Evolutionary conservation across 1,284 basidiomycete genomes (phyloP).

Genomic region (Cystobasidium slooffiae): DNA sequence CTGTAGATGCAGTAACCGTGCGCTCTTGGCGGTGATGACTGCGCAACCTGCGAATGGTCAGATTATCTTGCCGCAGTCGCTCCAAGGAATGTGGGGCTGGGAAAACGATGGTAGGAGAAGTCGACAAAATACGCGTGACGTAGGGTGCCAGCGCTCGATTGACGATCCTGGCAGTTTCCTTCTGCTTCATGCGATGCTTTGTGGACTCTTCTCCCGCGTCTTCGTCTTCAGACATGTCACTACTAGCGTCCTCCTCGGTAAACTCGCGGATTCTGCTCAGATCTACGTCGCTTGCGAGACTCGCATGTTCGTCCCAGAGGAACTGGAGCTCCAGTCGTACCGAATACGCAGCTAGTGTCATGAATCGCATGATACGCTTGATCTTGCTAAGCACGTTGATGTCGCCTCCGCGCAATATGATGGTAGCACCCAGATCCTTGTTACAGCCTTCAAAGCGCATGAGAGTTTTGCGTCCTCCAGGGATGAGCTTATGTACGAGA

Average conservation of each 20-base stretch:
- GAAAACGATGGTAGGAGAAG: slow-evolving; percentile 85
- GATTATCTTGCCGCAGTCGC: slow-evolving; percentile 83
- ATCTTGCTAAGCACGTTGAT: slow-evolving; percentile 76
- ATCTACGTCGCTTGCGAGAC: slow-evolving; percentile 8
- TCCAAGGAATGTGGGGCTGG: slow-evolving; percentile 84
- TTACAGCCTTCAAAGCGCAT: slow-evolving; percentile 97
- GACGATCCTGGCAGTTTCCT: slow-evolving; percentile 45
- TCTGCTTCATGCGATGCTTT: slow-evolving; percentile 10
- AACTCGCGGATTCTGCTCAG: slow-evolving; percentile 26
- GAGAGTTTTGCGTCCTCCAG: slow-evolving; percentile 87
- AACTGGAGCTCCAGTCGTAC: slow-evolving; percentile 91
- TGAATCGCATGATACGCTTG: slow-evolving; percentile 89
- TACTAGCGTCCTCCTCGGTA: slow-evolving; percentile 26
- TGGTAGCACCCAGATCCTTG: slow-evolving; percentile 88
- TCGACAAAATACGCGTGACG: slow-evolving; percentile 80
- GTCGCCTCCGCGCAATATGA: slow-evolving; percentile 88
- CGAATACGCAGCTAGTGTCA: slow-evolving; percentile 86
- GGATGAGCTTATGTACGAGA: slow-evolving; percentile 88
- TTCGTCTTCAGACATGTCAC: not conserved
- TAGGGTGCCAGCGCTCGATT: slow-evolving; percentile 76
- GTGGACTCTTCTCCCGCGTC: not conserved
- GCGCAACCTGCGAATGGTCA: slow-evolving; percentile 69
- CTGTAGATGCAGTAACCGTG: slow-evolving; percentile 26
- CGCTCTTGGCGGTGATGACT: slow-evolving; percentile 74
- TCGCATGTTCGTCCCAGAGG: slow-evolving; percentile 78